Conservation (phyloP, 2,329 filamentous ascomycete genomes). For the Nothopassalora personata region DNA sequence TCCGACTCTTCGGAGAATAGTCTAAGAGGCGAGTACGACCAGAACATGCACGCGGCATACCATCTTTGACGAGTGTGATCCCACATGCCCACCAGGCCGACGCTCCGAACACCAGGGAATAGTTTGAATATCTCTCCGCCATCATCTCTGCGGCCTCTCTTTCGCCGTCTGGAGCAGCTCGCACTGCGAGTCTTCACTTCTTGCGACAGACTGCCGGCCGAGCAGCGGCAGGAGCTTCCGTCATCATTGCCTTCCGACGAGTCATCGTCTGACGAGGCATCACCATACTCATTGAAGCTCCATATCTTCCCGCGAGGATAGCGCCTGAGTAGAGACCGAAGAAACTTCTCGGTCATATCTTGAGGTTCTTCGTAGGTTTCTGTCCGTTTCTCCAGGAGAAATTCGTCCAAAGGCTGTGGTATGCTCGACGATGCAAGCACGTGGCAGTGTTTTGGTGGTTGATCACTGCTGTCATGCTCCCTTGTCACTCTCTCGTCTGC, state of each 20-base stretch:
- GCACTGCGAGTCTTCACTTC: slow-evolving; percentile 4
- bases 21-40: slow-evolving; percentile 42
- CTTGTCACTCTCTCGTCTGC: slow-evolving; percentile 15
- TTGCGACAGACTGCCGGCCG: not conserved
- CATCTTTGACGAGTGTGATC: slow-evolving; percentile 39
- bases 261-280: slow-evolving; percentile 27
- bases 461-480: slow-evolving; percentile 7
- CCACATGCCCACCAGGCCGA: slow-evolving; percentile 50
- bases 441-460: slow-evolving; percentile 14
- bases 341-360: slow-evolving; percentile 20
- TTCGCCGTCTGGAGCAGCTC: slow-evolving; percentile 21
- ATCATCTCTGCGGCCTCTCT: slow-evolving; percentile 24
- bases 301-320: slow-evolving; percentile 35
- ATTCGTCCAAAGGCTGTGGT: not conserved
- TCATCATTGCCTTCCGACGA: slow-evolving; percentile 20
- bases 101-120: slow-evolving; percentile 45
- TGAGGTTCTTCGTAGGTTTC: slow-evolving; percentile 8
- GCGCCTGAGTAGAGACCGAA: slow-evolving; percentile 24
- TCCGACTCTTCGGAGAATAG: slow-evolving; percentile 39
- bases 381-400: slow-evolving; percentile 8
- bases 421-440: slow-evolving; percentile 20
- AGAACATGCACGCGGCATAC: slow-evolving; percentile 35
- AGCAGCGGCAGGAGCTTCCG: slow-evolving; percentile 11
- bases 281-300: slow-evolving; percentile 29
- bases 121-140: slow-evolving; percentile 24